Evolutionary conservation across 2,329 filamentous ascomycete genomes (phyloP).

Genomic region (Apiospora sp.): DNA sequence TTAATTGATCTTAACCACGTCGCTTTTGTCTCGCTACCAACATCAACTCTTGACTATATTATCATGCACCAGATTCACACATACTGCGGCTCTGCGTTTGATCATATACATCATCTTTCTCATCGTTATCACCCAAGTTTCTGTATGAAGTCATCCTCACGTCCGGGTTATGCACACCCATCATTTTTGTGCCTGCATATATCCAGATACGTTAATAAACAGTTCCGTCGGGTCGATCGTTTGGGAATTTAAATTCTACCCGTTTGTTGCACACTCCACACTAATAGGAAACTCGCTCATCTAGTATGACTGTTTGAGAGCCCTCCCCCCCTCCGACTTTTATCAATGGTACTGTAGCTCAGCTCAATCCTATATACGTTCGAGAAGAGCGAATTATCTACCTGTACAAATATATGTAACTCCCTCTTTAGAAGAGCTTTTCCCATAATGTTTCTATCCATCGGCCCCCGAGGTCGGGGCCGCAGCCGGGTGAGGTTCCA

Average conservation of each 20-base stretch:
- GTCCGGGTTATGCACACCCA: neutral
- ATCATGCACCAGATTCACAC: too few species aligned
- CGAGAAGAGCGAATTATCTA: too few species aligned
- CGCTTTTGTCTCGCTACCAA: neutral
- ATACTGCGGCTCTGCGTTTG: neutral
- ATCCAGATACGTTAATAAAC: neutral
- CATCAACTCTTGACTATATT: neutral
- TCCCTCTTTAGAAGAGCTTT: neutral
- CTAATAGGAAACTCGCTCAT: neutral
- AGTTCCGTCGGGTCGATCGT: neutral
- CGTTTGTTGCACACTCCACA: neutral
- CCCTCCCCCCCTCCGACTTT: neutral
- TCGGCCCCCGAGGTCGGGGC: constrained; percentile 25
- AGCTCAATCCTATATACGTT: neutral
- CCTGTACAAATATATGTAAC: neutral
- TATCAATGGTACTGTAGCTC: neutral
- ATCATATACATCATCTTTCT: neutral
- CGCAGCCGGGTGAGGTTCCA: constrained; percentile 26
- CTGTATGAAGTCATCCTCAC: neutral
- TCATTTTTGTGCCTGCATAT: neutral
- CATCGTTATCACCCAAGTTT: neutral
- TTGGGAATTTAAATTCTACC: neutral
- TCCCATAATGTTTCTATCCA: constrained; percentile 30
- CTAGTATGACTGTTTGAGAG: neutral
- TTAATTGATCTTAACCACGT: neutral